Evolutionary conservation across 768 basidiomycete species (phyloP), one percentile per base, ranked within the genome.

Genomic region (Mrakia blollopis): DNA sequence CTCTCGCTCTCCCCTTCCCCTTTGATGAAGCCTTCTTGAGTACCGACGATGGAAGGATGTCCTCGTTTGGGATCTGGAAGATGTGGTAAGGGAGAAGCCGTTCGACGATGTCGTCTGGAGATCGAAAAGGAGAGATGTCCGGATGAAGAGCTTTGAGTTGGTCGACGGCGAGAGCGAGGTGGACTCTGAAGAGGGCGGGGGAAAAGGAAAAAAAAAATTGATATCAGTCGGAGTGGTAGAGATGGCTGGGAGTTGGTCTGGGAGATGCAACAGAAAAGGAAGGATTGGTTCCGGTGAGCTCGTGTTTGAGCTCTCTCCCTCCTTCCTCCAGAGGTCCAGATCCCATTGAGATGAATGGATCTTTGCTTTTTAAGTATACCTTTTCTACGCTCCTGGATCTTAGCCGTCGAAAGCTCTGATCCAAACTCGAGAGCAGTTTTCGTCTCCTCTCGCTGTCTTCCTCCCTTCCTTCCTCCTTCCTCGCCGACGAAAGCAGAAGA

Each of bases 51-150:
- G 72, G 39, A 23, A 72, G 30, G 79, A 91, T 79, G 79, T 93
- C 92, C 63, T 90, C 89, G 75, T 83, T 84, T 0, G 91, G 91
- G 77, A 91, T 90, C 79, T 90, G 90, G 79, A 90, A 92, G 70
- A 93, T 83, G 80, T 93, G 92, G 80, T 91, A 93, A 0, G 92
- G 91, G 30, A 93, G 85, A 30, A 93, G 85, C 70, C 91, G 87
- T n/a, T 88, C 86, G 32, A 92, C 85, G 3, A 86, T 89, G 81
- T 93, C 92, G 8, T 83, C 81, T 13, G 85, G 83, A 80, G 91
- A 88, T 21, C 80, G 78, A 80, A 93, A 93, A 2, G 91, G 89
- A 0, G 88, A 90, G 52, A 87, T 86, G 79, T 92, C 90, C 54
- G 91, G 91, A 72, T 88, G 86, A 70, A 88, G 80, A 23, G 87